Base-by-base conservation (phyloP, 2,329 filamentous ascomycete genomes). In the Claviceps paspali region DNA sequence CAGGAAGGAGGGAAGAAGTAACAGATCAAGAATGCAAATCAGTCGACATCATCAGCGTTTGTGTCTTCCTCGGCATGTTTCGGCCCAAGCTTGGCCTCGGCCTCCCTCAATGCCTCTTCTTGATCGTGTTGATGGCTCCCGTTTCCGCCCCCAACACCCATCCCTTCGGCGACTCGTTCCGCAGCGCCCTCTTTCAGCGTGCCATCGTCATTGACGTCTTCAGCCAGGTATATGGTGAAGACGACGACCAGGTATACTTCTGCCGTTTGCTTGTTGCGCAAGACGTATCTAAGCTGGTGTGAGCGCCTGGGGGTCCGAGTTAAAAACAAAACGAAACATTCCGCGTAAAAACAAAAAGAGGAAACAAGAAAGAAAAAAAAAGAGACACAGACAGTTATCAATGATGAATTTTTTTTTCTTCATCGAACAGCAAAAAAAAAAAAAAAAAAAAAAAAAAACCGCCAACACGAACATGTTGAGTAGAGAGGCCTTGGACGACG, bases 251-350 rank as follows among this genome's bases (percentile, higher is more conserved):
- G 74, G 48, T 94, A 83, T 12, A 83, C 70, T 24, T 82, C 71
- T 33, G 73, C 73, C 0, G 82, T 88, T 17, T 66, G 59, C 42
- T 74, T 75, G 58, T 95, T 82, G 53, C 87, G 88, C 52, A 96
- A 70, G 41, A 92, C 84, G 60, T 96, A 95, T 70, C 87, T 87
- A 62, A 92, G 73, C 47, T 77, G 70, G 62, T 92, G 83, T 65
- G 82, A 80, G 67, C 82, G 82, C 54, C 73, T 70, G 49, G 50
- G 49, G 34, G 42, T 40, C 30, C 27, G 41, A 39, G 37, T 49
- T 48, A 45, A 50, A 24, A 22, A n/a, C n/a, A n/a, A 29, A 26
- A 34, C 27, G 24, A 39, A 33, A 28, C 1, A 33, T 10, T n/a
- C n/a, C n/a, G n/a, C n/a, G n/a, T 10, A 38, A 33, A 27, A 19